Conservation (phyloP, 176 grass and related monocot genomes). For the Carex scoparia region DNA sequence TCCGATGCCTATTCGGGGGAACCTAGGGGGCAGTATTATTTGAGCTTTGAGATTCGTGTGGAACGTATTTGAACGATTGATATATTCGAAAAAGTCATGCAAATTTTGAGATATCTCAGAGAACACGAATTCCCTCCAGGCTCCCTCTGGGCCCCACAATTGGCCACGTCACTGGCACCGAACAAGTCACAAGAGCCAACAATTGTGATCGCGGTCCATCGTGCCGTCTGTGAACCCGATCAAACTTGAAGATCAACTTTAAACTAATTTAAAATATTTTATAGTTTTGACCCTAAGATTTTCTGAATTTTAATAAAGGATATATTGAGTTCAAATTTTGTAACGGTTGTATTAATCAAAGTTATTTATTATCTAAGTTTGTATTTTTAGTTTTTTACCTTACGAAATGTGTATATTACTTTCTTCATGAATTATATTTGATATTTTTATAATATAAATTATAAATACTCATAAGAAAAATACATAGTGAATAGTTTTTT, state of each 20-base stretch:
- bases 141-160: neutral
- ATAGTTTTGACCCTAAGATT: neutral
- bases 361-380: neutral
- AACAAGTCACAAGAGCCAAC: neutral
- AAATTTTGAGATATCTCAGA: no score
- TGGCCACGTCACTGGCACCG: constrained; percentile 13
- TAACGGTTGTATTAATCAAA: neutral
- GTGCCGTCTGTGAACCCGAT: neutral
- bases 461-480: neutral
- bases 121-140: no score
- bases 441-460: neutral
- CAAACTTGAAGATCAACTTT: neutral
- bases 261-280: neutral
- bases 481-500: neutral
- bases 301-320: neutral
- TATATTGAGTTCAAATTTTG: no score
- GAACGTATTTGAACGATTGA: no score
- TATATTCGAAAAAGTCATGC: no score
- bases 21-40: no score
- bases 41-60: no score
- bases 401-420: neutral
- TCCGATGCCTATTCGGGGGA: no score
- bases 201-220: neutral
- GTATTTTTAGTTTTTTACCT: no score
- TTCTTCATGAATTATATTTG: neutral